Base-by-base conservation (phyloP, 2,329 filamentous ascomycete species). In the Paracorniculantispora psalliotae region DNA sequence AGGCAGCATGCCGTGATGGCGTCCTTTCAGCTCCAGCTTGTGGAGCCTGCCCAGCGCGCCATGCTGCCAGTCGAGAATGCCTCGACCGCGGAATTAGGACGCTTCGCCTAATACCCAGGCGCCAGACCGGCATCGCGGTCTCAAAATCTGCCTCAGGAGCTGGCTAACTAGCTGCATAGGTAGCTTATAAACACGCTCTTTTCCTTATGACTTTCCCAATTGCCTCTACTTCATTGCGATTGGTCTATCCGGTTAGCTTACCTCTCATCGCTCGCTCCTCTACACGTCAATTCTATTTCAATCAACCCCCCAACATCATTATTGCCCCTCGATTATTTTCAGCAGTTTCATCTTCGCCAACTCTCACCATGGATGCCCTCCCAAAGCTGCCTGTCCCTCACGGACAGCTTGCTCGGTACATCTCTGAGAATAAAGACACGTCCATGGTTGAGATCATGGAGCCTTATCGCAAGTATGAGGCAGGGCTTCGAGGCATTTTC, bases 381-480 rank as follows among this genome's bases (percentile, higher is more conserved):
- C 79, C 80, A 2, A 62, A 75, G 64, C 67, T 83, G 53, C 80
- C 81, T 17, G 79, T 71, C 61, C 70, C 76, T 60, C 77, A 78
- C 50, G 62, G 67, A 62, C 75, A 76, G 65, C 69, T 84, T 66
- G 73, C 72, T 41, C 74, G 68, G 59, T 82, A 89, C 70, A 77
- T 90, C 59, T 74, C 78, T 13, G 73, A 78, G 59, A 76, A 87
- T 62, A 75, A 79, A 6, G 72, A 81, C 26, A 80, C 73, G 57
- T 73, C 83, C 1, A 75, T 91, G 63, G 62, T 69, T 6, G 77
- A 87, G 35, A 75, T 91, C 55, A 71, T 91, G 59, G 74, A 80
- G 53, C 88, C 88, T 0, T 91, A 85, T 72, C 84, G 87, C 67
- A 72, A 81, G 57, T 90, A 86, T 64, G 89, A 92, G 69, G 79